phyloP scores from a whole-genome alignment of 176 grass and related monocot genomes.

The Eremochloa ophiuroides region DNA sequence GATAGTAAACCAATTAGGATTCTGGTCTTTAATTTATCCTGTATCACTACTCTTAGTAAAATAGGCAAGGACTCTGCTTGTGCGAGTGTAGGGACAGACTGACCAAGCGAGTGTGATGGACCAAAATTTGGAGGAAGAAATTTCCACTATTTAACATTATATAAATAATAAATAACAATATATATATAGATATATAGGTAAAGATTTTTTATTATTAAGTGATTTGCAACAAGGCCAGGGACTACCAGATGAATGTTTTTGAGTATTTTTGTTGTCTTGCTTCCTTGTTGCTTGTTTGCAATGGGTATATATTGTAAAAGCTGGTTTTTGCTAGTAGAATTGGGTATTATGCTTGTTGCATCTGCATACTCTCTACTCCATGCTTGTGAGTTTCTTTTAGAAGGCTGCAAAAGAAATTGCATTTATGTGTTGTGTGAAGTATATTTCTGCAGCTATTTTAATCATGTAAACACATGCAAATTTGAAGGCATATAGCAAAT shows the following conservation, averaged over 20 bases:
- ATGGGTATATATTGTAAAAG: neutral
- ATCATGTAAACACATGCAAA: neutral
- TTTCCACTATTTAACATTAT: neutral
- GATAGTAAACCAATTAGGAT: neutral
- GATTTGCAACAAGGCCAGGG: neutral
- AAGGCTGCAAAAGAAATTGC: neutral
- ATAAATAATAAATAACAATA: too few relatives aligned
- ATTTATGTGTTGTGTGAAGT: neutral
- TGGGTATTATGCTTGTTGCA: neutral
- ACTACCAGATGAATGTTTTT: neutral
- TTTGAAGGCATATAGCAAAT: neutral
- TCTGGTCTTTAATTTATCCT: neutral
- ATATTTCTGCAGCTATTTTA: neutral
- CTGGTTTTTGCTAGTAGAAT: neutral
- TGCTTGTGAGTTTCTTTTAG: neutral
- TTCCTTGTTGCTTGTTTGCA: neutral
- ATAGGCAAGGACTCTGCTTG: neutral
- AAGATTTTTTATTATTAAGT: neutral
- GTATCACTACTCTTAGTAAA: neutral
- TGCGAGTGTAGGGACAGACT: neutral
- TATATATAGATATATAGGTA: neutral
- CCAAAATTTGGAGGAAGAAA: neutral
- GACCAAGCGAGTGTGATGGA: neutral
- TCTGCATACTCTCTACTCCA: neutral
- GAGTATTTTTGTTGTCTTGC: neutral